These are phyloP conservation scores for Rhodotorula sp. DNA, from an alignment of 1,284 basidiomycete species.

Conservation along the genomic window DNA sequence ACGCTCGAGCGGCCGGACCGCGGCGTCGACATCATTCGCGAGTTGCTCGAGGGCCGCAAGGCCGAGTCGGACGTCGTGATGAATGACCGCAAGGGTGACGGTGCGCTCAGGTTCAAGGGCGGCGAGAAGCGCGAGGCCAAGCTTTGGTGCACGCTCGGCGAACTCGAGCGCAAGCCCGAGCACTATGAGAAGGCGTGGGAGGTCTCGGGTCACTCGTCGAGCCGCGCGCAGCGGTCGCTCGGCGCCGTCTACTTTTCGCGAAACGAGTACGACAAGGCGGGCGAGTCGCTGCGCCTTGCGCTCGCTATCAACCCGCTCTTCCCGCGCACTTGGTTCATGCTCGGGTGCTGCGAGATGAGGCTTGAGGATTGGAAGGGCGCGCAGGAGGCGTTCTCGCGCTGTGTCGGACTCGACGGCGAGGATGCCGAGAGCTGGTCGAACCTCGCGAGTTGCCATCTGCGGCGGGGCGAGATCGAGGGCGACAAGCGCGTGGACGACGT, in stretches of 20 bases:
- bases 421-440: slow-evolving; percentile 99
- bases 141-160: slow-evolving; percentile 92
- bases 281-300: slow-evolving; percentile 68
- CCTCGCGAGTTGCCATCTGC: slow-evolving; percentile 88
- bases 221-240: slow-evolving; percentile 84
- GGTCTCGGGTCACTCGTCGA: slow-evolving; percentile 73
- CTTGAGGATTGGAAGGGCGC: slow-evolving; percentile 79
- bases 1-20: slow-evolving; percentile 73
- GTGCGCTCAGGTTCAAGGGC: slow-evolving; percentile 49
- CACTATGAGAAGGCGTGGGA: slow-evolving; percentile 85
- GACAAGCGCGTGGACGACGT: slow-evolving; percentile 27
- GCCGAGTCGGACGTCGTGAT: slow-evolving; percentile 74
- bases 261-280: slow-evolving; percentile 64
- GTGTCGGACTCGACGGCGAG: slow-evolving; percentile 88
- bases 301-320: slow-evolving; percentile 85
- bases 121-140: slow-evolving; percentile 71
- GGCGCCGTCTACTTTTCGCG: slow-evolving; percentile 78
- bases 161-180: slow-evolving; percentile 68
- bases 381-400: slow-evolving; percentile 77
- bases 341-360: slow-evolving; percentile 84
- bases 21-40: slow-evolving; percentile 73
- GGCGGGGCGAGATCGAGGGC: slow-evolving; percentile 59
- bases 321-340: slow-evolving; percentile 88
- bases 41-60: slow-evolving; percentile 77
- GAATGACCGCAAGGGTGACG: slow-evolving; percentile 56